phyloP scores from a whole-genome alignment of 192 early-diverging fungal genomes.

The Mycoemilia scoparia region DNA sequence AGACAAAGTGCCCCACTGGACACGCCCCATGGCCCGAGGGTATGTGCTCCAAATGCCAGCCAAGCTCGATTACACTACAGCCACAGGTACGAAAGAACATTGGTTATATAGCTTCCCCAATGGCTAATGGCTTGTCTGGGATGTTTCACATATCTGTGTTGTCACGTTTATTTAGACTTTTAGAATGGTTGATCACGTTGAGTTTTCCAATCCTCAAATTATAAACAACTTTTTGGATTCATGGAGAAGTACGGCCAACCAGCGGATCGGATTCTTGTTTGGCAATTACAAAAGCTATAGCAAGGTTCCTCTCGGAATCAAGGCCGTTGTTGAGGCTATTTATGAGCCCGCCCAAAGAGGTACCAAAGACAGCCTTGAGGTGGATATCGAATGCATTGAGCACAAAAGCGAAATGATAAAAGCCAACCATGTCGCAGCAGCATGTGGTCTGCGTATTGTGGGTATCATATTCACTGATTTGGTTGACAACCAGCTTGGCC shows the following conservation, averaged over 20 bases:
- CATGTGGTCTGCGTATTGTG: slow-evolving; percentile 49
- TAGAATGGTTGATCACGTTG: slow-evolving; percentile 92
- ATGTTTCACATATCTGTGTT: neutral
- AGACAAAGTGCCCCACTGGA: slow-evolving; percentile 51
- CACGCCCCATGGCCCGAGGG: slow-evolving; percentile 85
- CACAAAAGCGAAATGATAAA: slow-evolving; percentile 23
- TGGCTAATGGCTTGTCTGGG: neutral
- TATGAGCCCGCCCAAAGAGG: slow-evolving; percentile 83
- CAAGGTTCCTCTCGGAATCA: slow-evolving; percentile 87
- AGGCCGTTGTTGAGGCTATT: slow-evolving; percentile 84
- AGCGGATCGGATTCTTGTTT: slow-evolving; percentile 89
- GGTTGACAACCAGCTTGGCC: slow-evolving; percentile 54
- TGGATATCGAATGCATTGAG: slow-evolving; percentile 38
- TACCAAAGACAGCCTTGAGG: slow-evolving; percentile 50
- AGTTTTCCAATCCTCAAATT: slow-evolving; percentile 63
- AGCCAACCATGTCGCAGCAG: slow-evolving; percentile 39
- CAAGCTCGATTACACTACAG: slow-evolving; percentile 75
- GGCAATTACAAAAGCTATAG: slow-evolving; percentile 77
- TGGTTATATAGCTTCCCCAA: slow-evolving; percentile 5
- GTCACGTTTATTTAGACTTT: slow-evolving; percentile 64
- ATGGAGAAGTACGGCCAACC: slow-evolving; percentile 72
- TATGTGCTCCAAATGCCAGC: slow-evolving; percentile 97
- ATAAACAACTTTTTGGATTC: slow-evolving; percentile 73
- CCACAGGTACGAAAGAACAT: too few relatives aligned
- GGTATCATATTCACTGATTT: slow-evolving; percentile 94